Evolutionary conservation across 805 yeast species (phyloP).

Genomic region (Candida berthetii): DNA sequence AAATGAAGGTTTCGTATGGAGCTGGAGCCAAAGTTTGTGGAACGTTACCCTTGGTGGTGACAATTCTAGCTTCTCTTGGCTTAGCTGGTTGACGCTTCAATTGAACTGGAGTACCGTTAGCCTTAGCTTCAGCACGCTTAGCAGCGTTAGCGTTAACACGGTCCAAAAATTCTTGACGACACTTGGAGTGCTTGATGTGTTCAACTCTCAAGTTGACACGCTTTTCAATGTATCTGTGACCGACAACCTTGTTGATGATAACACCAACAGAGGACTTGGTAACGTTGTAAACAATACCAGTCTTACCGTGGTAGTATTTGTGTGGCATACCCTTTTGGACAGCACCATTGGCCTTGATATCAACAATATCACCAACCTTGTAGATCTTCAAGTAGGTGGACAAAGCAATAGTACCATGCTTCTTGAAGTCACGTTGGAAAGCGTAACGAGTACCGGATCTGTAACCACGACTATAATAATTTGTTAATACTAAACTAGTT

Average conservation of each 20-base stretch:
- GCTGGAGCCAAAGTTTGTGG: slow-evolving; percentile 99
- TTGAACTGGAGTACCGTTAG: slow-evolving; percentile 81
- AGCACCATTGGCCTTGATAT: slow-evolving; percentile 98
- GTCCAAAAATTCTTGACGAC: slow-evolving; percentile 98
- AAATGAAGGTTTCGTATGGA: slow-evolving; percentile 99
- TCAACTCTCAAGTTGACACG: slow-evolving; percentile 98
- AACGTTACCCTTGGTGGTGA: slow-evolving; percentile 73
- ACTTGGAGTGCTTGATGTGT: slow-evolving; percentile 99
- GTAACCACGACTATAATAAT: slow-evolving; percentile 79
- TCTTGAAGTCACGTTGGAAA: slow-evolving; percentile 99
- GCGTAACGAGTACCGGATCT: slow-evolving; percentile 99
- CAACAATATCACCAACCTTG: slow-evolving; percentile 99
- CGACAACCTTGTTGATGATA: slow-evolving; percentile 96
- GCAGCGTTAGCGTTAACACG: slow-evolving; percentile 98
- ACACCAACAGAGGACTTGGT: slow-evolving; percentile 99
- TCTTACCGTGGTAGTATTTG: slow-evolving; percentile 99
- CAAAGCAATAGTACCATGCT: slow-evolving; percentile 89
- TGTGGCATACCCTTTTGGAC: slow-evolving; percentile 99
- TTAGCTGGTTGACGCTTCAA: slow-evolving; percentile 98
- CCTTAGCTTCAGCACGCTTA: slow-evolving; percentile 90
- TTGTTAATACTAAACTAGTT: slow-evolving; percentile 7
- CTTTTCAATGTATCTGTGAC: slow-evolving; percentile 98
- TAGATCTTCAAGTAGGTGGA: slow-evolving; percentile 96
- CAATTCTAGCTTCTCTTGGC: slow-evolving; percentile 91
- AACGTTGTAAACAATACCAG: slow-evolving; percentile 98